Base-by-base conservation (phyloP, 176 grass and related monocot species). In the Tuctoria greenei region DNA sequence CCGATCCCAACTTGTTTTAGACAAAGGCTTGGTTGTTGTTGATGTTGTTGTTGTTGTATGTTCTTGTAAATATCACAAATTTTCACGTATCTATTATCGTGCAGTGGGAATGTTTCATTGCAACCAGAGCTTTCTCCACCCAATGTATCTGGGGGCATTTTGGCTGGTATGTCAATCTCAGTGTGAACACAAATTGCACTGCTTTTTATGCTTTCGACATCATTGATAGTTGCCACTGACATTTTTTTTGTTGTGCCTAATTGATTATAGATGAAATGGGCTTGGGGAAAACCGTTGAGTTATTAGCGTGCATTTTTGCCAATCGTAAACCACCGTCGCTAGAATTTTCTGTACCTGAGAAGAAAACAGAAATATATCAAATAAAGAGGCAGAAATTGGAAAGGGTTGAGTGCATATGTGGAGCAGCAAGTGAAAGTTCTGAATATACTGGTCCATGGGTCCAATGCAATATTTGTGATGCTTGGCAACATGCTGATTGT, bases 251-350 rank as follows among this genome's bases (percentile, higher is more conserved):
- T 27, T 66, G 2, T 91, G 21, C 2, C 71, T 79, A 77, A 76
- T 81, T 69, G 64, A 81, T 86, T 79, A 59, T 82, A 97, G 94
- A 97, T 89, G 94, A 97, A 88, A 97, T 97, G 94, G 94, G 94
- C 20, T 81, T 97, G 71, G 94, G 94, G 41, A 97, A 93, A 82
- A 97, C 94, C 35, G 91, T 97, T 0, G 94, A 97, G 75, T 81
- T 97, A 63, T 82, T 97, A 75, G 94, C 94, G 66, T 97, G 94
- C 75, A 93, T 93, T 71, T 93, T 93, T 80, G 75, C 84, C 27
- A 88, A 97, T 83, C 88, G 75, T 12, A 91, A 85, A 36, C 84
- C 88, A 76, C 58, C 49, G 74, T 62, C 77, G 28, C n/a, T 37
- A 26, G 76, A 66, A 26, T 55, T 45, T 55, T 87, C 74, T 70